A percentile compares a stretch with the other conserved stretches of the same genome.
Evolutionary conservation across 441 rosid genomes (phyloP).

Genomic region (Adansonia grandidieri): DNA sequence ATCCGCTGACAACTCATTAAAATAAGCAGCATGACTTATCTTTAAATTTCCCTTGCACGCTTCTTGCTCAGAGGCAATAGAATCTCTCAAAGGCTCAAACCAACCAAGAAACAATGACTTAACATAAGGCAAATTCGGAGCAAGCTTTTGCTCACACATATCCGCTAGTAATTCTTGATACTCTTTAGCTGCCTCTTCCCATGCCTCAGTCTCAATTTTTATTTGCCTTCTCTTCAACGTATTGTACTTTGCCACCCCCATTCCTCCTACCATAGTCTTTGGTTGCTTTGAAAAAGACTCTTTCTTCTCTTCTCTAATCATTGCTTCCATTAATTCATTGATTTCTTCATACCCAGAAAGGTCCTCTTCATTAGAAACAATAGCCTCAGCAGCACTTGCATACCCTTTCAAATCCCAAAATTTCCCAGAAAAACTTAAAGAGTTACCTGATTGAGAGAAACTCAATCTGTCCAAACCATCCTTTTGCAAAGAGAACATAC

Average conservation of each 20-base stretch:
- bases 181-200: constrained; percentile 88
- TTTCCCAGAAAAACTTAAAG: constrained; percentile 30
- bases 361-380: constrained; percentile 69
- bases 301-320: constrained; percentile 44
- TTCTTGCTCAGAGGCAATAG: constrained; percentile 73
- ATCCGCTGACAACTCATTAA: constrained; percentile 67
- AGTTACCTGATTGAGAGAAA: constrained; percentile 26
- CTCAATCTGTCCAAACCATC: constrained; percentile 31
- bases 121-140: constrained; percentile 87
- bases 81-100: constrained; percentile 87
- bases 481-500: constrained; percentile 30
- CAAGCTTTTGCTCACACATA: constrained; percentile 95
- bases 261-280: constrained; percentile 57
- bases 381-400: constrained; percentile 61
- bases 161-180: constrained; percentile 76
- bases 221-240: constrained; percentile 65
- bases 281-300: constrained; percentile 41
- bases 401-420: constrained; percentile 36
- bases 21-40: constrained; percentile 52
- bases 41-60: constrained; percentile 42
- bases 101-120: constrained; percentile 89
- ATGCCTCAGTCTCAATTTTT: constrained; percentile 88
- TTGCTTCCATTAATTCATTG: constrained; percentile 52
- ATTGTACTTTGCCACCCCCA: constrained; percentile 56
- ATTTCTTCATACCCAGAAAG: constrained; percentile 73